These are phyloP conservation scores for Wickerhamiella lipophila DNA, from an alignment of 805 yeast genomes.

Conservation along the genomic window DNA sequence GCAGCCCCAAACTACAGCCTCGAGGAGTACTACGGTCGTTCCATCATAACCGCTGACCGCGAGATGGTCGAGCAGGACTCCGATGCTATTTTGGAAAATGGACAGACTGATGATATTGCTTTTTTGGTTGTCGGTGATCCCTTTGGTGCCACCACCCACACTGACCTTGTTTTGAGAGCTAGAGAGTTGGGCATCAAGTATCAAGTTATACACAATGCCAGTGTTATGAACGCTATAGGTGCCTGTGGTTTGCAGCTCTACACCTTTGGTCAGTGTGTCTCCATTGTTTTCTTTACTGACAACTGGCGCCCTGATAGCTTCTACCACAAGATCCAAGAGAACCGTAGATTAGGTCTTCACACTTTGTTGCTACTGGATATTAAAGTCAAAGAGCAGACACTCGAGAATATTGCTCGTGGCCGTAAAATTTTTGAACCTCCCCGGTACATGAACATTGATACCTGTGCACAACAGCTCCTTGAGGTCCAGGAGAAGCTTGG, in stretches of 20 bases:
- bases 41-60: conserved; percentile 80
- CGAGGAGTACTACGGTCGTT: conserved; percentile 75
- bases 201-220: conserved; percentile 85
- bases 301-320: conserved; percentile 94
- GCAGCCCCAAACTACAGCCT: conserved; percentile 66
- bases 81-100: conserved; percentile 66
- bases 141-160: conserved; percentile 96
- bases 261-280: conserved; percentile 94
- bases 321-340: conserved; percentile 78
- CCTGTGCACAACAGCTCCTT: conserved; percentile 76
- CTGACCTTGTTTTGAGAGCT: conserved; percentile 86
- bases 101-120: conserved; percentile 73
- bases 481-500: conserved; percentile 73
- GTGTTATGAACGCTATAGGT: conserved; percentile 97
- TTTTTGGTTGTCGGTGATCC: conserved; percentile 96
- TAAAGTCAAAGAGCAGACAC: conserved; percentile 92
- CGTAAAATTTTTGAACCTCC: conserved; percentile 91
- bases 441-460: conserved; percentile 82
- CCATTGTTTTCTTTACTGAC: conserved; percentile 90
- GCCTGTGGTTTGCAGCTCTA: conserved; percentile 93
- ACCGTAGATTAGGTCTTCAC: conserved; percentile 80
- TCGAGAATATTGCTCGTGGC: conserved; percentile 89
- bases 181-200: conserved; percentile 67
- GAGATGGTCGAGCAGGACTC: conserved; percentile 87
- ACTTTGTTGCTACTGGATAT: conserved; percentile 80